These are phyloP conservation scores for Trypanosoma rangeli DNA, from an alignment of 208 protist genomes.

Conservation along the genomic window DNA sequence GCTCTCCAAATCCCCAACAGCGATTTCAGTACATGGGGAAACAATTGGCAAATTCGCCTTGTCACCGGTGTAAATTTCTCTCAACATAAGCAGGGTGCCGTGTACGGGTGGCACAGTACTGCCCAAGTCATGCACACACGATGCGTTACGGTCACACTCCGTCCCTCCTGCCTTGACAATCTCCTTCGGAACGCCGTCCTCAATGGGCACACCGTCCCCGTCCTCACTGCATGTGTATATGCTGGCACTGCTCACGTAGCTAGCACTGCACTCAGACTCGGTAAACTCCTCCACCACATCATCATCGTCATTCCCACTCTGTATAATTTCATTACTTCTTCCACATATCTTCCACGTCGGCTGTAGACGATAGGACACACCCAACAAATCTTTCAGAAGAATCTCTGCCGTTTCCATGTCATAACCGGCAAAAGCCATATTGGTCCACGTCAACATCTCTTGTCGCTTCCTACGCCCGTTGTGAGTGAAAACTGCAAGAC, in stretches of 20 bases:
- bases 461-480: neutral
- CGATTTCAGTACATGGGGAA: neutral
- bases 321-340: neutral
- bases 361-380: constrained; percentile 1
- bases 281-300: constrained; percentile 6
- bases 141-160: neutral
- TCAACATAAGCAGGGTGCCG: constrained; percentile 15
- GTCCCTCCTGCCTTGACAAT: neutral
- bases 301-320: neutral
- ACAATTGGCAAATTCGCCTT: neutral
- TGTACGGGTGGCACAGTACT: constrained; percentile 9
- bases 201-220: neutral
- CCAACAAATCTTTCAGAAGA: constrained; percentile 22
- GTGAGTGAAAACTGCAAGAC: neutral
- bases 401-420: constrained; percentile 7
- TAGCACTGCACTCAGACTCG: constrained; percentile 30
- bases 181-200: neutral
- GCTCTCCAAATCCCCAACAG: neutral
- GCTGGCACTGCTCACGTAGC: constrained; percentile 31
- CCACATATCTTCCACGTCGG: neutral
- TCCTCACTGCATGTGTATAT: neutral
- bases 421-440: constrained; percentile 25
- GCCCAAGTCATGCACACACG: neutral
- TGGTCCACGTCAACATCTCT: constrained; percentile 4
- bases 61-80: neutral